A percentile compares a stretch with the other conserved stretches of the same genome.
These are phyloP conservation scores for Tolypocladium amazonense DNA, from an alignment of 2,329 filamentous ascomycete species.

Conservation along the genomic window DNA sequence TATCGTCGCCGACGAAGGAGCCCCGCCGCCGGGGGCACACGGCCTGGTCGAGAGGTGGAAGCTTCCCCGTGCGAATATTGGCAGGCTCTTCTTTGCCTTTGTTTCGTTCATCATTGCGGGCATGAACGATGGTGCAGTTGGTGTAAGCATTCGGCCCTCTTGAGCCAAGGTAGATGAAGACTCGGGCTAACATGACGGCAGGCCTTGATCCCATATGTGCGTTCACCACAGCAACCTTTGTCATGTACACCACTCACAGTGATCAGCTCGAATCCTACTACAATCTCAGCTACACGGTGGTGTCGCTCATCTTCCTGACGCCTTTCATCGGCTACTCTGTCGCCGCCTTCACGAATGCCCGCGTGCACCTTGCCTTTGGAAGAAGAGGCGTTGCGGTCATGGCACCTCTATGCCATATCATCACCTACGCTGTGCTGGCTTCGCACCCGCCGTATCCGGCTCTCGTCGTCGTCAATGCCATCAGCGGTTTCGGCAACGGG, in stretches of 20 bases:
- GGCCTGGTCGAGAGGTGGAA: slow-evolving; percentile 23
- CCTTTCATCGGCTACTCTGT: slow-evolving; percentile 53
- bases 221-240: background rate
- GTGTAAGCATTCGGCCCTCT: slow-evolving; percentile 26
- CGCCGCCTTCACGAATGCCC: slow-evolving; percentile 50
- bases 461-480: slow-evolving; percentile 48
- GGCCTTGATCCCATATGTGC: slow-evolving; percentile 26
- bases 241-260: background rate
- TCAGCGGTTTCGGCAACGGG: slow-evolving; percentile 59
- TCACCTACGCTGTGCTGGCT: slow-evolving; percentile 49
- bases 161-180: background rate
- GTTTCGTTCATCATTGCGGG: slow-evolving; percentile 50
- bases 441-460: slow-evolving; percentile 55
- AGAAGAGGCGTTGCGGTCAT: slow-evolving; percentile 57
- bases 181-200: background rate
- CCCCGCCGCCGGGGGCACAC: slow-evolving; percentile 8
- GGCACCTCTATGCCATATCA: slow-evolving; percentile 47
- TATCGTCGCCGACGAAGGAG: background rate
- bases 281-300: slow-evolving; percentile 44
- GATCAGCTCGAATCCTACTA: slow-evolving; percentile 50
- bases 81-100: slow-evolving; percentile 32
- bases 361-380: slow-evolving; percentile 48
- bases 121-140: slow-evolving; percentile 52
- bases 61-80: slow-evolving; percentile 19
- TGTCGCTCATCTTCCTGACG: slow-evolving; percentile 54